phyloP scores from a whole-genome alignment of 2,329 filamentous ascomycete genomes.

The Scytalidium lignicola region DNA sequence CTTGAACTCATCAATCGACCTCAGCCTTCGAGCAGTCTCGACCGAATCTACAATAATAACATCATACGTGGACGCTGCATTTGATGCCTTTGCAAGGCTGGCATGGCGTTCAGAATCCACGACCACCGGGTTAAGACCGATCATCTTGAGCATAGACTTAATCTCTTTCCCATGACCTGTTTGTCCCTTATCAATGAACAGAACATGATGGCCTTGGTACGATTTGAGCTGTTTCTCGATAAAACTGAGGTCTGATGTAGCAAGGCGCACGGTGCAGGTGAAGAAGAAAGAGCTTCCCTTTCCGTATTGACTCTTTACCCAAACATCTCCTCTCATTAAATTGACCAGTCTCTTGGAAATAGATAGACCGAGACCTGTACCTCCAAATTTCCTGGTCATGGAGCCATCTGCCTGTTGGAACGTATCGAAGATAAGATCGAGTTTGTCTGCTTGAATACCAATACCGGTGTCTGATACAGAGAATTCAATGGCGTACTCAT shows the following conservation, averaged over 20 bases:
- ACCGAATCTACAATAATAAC: slow-evolving; percentile 95
- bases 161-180: slow-evolving; percentile 75
- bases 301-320: slow-evolving; percentile 90
- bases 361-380: slow-evolving; percentile 86
- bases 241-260: slow-evolving; percentile 69
- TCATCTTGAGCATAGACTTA: slow-evolving; percentile 67
- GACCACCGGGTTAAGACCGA: slow-evolving; percentile 77
- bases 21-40: slow-evolving; percentile 77
- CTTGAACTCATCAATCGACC: slow-evolving; percentile 91
- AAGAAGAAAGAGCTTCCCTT: slow-evolving; percentile 95
- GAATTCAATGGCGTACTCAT: slow-evolving; percentile 93
- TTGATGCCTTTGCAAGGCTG: slow-evolving; percentile 47
- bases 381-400: slow-evolving; percentile 92
- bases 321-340: slow-evolving; percentile 92
- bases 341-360: slow-evolving; percentile 95
- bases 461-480: slow-evolving; percentile 95
- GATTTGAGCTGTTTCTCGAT: slow-evolving; percentile 81
- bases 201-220: slow-evolving; percentile 87
- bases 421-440: slow-evolving; percentile 96
- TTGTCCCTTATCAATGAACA: slow-evolving; percentile 90
- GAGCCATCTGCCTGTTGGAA: slow-evolving; percentile 98
- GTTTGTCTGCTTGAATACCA: slow-evolving; percentile 90
- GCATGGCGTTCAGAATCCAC: slow-evolving; percentile 72
- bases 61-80: slow-evolving; percentile 58
- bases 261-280: slow-evolving; percentile 84